Base-by-base conservation (phyloP, 768 basidiomycete species). In the Naganishia vishniacii region DNA sequence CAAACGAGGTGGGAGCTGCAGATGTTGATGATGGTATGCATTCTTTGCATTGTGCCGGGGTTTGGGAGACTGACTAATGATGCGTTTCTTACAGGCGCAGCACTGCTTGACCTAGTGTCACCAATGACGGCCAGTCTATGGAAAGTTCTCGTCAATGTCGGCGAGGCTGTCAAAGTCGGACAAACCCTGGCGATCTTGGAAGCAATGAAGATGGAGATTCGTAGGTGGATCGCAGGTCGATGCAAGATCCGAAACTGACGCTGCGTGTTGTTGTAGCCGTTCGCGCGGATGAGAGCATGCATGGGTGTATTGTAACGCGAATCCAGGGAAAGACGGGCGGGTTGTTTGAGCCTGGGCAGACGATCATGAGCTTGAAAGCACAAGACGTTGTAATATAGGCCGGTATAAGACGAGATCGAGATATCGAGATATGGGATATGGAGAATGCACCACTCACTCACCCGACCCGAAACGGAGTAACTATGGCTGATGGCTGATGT, bases 121-220 rank as follows among this genome's bases (percentile, higher is more conserved):
- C 70, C 70, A 2, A 68, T 71, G 67, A 71, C 70, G 0, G 62
- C 70, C 9, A 68, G 65, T 64, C 65, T 71, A 3, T 69, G 70
- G 68, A 69, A 69, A 46, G 42, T 71, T 12, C 60, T 65, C 20
- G 70, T 71, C 13, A 40, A 34, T 9, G 59, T 62, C 15, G 70
- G 68, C 15, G 68, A 71, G 49, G 44, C 31, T 2, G 64, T 71
- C 29, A 65, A 66, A 42, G 64, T 59, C 15, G 70, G 70, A 25
- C 68, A 71, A 44, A 64, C 56, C 1, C 29, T 69, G 48, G 68
- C 64, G 26, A 66, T 69, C 18, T 64, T 71, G n/a, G 70, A 71
- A 56, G 70, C 70, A 5, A 71, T 71, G 70, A 71, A 71, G 53
- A 71, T 68, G 67, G 70, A 71, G 47, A 68, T 71, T 31, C 68